phyloP scores from a whole-genome alignment of 148 eudicot species.

The Talinum fruticosum region DNA sequence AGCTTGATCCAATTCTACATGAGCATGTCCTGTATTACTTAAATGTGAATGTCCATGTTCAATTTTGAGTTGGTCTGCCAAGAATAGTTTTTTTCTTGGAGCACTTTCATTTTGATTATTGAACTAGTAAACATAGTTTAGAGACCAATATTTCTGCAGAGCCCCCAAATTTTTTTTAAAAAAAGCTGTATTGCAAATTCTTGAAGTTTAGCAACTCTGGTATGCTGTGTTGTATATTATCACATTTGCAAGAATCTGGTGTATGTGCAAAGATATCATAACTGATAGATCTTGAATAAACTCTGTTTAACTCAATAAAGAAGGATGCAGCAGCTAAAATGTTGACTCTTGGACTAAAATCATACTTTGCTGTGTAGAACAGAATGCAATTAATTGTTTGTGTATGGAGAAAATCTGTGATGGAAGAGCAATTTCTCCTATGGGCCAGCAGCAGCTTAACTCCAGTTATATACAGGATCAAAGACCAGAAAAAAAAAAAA shows the following conservation, averaged over 20 bases:
- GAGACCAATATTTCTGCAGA: too few relatives aligned
- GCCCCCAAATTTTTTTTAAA: too few relatives aligned
- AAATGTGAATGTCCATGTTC: not conserved
- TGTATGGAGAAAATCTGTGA: too few relatives aligned
- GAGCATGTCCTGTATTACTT: conserved; percentile 1
- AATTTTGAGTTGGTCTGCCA: not conserved
- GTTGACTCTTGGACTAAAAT: not conserved
- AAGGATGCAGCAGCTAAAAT: not conserved
- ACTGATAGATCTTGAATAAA: not conserved
- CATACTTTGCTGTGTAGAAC: not conserved
- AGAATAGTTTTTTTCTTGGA: not conserved
- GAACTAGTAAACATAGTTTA: not conserved
- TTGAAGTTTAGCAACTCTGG: too few relatives aligned
- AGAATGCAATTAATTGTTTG: not conserved
- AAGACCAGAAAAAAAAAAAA: too few relatives aligned
- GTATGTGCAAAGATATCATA: not conserved
- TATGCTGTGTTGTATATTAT: too few relatives aligned
- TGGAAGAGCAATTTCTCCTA: too few relatives aligned
- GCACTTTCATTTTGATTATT: not conserved
- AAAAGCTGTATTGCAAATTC: too few relatives aligned
- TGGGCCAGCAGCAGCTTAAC: too few relatives aligned
- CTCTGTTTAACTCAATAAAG: not conserved
- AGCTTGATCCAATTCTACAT: not conserved
- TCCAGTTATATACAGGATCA: too few relatives aligned
- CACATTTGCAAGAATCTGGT: too few relatives aligned